Evolutionary conservation across 345 rosid genomes (phyloP), one percentile per base, ranked within the genome.

Genomic region (Draba incana): DNA sequence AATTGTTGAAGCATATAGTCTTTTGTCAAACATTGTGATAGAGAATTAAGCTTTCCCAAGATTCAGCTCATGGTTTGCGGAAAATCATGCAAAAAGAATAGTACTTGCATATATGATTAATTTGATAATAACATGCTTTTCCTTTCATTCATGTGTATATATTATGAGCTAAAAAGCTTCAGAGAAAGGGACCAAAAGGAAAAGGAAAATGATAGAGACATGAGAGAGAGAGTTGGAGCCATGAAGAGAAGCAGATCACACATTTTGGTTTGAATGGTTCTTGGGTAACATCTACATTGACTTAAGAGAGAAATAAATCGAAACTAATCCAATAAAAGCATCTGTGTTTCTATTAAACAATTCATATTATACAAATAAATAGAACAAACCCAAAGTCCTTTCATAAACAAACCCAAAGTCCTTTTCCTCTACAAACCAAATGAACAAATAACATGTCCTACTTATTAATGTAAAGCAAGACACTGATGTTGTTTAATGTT

Each of bases 131-230:
- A n/a, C n/a, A n/a, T n/a, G n/a, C n/a, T n/a, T n/a, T n/a, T n/a
- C n/a, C n/a, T n/a, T n/a, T n/a, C 67, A 45, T 24, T 68, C 86
- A 80, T 78, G 13, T 53, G 44, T n/a, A 4, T 6, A 6, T 54
- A 6, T 49, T 6, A 3, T n/a, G n/a, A 30, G 39, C 5, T 15
- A 10, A 56, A 25, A n/a, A 42, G 38, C 9, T 42, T 43, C 42
- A n/a, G 48, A 58, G 8, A 67, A 51, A 10, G 8, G 28, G 13
- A 3, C 12, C 14, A 49, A 58, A 58, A 31, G 48, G 9, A n/a
- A n/a, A n/a, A n/a, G n/a, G n/a, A n/a, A 65, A 61, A 53, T 46
- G 64, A 4, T 45, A 73, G 31, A 59, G 24, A 25, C 12, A 6
- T 35, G 38, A 35, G 38, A 35, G 43, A 53, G 39, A 75, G 45